phyloP scores from a whole-genome alignment of 1,284 basidiomycete genomes.

The Pascua guehoae region DNA sequence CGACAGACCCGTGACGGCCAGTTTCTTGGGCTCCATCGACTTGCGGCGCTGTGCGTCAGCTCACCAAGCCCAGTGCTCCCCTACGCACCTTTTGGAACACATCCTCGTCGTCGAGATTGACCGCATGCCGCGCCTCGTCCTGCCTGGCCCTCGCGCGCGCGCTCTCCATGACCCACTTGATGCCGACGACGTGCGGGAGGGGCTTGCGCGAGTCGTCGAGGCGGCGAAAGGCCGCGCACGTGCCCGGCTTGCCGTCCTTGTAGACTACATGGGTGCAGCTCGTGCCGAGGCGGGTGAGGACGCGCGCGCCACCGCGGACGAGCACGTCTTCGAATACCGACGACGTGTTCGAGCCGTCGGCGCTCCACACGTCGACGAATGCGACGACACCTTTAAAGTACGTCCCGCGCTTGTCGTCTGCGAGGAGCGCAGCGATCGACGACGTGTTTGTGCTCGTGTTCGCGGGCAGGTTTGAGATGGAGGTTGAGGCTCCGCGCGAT shows the following conservation, averaged over 20 bases:
- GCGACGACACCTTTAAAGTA: slow-evolving; percentile 70
- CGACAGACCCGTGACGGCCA: not conserved
- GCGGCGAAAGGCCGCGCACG: slow-evolving; percentile 68
- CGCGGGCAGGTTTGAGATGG: not conserved
- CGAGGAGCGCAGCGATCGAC: not conserved
- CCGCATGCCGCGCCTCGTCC: slow-evolving; percentile 50
- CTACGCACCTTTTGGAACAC: slow-evolving; percentile 64
- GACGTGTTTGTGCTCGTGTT: not conserved
- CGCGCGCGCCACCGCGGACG: slow-evolving; percentile 72
- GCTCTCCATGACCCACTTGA: slow-evolving; percentile 85
- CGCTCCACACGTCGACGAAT: slow-evolving; percentile 83
- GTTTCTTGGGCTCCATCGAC: slow-evolving; percentile 57
- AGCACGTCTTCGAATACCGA: slow-evolving; percentile 82
- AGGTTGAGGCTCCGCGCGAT: no score
- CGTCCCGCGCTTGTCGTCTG: slow-evolving; percentile 13
- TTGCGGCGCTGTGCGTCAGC: slow-evolving; percentile 53
- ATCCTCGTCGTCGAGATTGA: slow-evolving; percentile 66
- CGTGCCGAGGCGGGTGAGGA: slow-evolving; percentile 49
- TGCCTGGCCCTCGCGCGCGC: slow-evolving; percentile 60
- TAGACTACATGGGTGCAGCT: slow-evolving; percentile 83
- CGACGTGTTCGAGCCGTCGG: slow-evolving; percentile 79
- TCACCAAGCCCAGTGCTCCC: not conserved
- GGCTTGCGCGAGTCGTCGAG: slow-evolving; percentile 55
- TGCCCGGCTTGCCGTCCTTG: slow-evolving; percentile 78
- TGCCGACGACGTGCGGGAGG: slow-evolving; percentile 69